These are phyloP conservation scores for Euphorbia tirucalli DNA, from an alignment of 345 rosid species.

Conservation along the genomic window DNA sequence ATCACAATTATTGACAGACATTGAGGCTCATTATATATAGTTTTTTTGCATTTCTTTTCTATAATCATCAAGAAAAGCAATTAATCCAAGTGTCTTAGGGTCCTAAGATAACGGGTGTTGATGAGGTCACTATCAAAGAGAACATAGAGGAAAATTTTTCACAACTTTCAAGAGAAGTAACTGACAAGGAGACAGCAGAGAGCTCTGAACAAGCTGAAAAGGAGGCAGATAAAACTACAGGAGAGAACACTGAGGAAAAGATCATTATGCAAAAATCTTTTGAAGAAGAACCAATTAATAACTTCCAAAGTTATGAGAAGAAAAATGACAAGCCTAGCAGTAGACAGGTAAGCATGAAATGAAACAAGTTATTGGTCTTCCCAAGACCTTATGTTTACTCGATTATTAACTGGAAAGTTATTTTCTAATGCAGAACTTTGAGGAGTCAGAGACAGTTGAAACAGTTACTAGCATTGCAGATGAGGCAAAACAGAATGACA, in stretches of 20 bases:
- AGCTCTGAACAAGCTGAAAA: slow-evolving; percentile 3
- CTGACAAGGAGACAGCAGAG: slow-evolving; percentile 11
- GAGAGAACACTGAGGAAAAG: background rate
- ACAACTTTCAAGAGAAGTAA: slow-evolving; percentile 7
- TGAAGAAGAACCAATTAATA: slow-evolving; percentile 7
- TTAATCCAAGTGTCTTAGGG: slow-evolving; percentile 16
- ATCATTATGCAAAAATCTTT: slow-evolving; percentile 2
- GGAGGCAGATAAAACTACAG: slow-evolving; percentile 9
- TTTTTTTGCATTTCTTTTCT: background rate
- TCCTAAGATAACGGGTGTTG: slow-evolving; percentile 8
- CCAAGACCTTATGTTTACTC: background rate
- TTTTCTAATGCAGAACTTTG: background rate
- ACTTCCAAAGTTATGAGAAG: slow-evolving; percentile 8
- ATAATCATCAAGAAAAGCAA: slow-evolving; percentile 3
- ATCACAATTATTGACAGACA: background rate
- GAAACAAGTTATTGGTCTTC: background rate
- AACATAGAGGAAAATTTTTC: slow-evolving; percentile 4
- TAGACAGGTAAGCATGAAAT: slow-evolving; percentile 15
- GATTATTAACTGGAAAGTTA: background rate
- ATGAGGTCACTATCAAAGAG: slow-evolving; percentile 8
- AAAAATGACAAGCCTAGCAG: background rate
- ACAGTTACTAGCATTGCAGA: background rate
- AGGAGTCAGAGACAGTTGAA: background rate
- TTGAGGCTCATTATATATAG: background rate
- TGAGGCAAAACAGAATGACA: slow-evolving; percentile 3